Conservation (phyloP, 108 stramenopile species). For the Licmophora abbreviata region DNA sequence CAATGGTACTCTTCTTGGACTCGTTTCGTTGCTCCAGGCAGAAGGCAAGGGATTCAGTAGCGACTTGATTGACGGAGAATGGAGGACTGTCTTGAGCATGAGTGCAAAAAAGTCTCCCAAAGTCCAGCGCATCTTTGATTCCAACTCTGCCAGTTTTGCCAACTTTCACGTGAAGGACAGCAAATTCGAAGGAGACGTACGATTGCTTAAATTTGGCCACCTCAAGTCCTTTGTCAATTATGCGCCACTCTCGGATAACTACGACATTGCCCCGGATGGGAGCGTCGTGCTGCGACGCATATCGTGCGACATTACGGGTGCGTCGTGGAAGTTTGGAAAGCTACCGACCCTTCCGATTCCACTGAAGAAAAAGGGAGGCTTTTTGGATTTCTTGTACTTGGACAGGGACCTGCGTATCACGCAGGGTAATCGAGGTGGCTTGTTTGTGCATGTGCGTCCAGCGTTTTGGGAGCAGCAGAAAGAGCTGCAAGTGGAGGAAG, state of each 20-base stretch:
- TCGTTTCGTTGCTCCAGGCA: slow-evolving; percentile 16
- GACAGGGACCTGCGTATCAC: slow-evolving; percentile 47
- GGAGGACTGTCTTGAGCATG: slow-evolving; percentile 22
- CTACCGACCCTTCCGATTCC: slow-evolving; percentile 20
- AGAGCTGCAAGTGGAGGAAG: too few species aligned
- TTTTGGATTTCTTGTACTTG: slow-evolving; percentile 41
- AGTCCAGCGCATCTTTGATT: too few species aligned
- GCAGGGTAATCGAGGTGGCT: slow-evolving; percentile 37
- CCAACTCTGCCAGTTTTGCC: slow-evolving; percentile 9
- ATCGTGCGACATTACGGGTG: slow-evolving; percentile 27
- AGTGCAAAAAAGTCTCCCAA: slow-evolving; percentile 20
- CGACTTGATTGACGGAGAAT: slow-evolving; percentile 38
- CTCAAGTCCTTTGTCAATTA: neutral
- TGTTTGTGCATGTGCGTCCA: slow-evolving; percentile 47
- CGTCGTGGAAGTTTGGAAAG: slow-evolving; percentile 29
- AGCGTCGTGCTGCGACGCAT: slow-evolving; percentile 43
- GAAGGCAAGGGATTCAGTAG: slow-evolving; percentile 37
- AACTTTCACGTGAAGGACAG: slow-evolving; percentile 22
- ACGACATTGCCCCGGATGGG: slow-evolving; percentile 12
- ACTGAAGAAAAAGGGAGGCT: slow-evolving; percentile 20
- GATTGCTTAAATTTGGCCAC: neutral
- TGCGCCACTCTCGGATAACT: slow-evolving; percentile 11
- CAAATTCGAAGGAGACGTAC: slow-evolving; percentile 18
- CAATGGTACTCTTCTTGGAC: slow-evolving; percentile 8
- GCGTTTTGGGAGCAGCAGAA: slow-evolving; percentile 28